These are phyloP conservation scores for Cryphonectria nitschkei DNA, from an alignment of 2,329 filamentous ascomycete species.

Conservation along the genomic window DNA sequence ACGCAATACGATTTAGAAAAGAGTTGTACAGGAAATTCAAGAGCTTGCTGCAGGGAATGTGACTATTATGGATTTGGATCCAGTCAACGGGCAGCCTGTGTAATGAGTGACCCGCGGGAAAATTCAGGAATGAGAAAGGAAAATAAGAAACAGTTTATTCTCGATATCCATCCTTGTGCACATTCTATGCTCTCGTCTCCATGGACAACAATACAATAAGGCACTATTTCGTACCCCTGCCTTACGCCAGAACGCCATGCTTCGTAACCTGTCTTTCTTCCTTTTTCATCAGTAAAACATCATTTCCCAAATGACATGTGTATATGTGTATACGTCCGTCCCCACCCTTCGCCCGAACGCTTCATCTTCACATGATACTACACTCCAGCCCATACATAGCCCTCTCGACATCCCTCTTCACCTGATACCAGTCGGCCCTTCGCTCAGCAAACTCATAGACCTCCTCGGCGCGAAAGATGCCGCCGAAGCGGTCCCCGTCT, in stretches of 20 bases:
- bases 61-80: too few relatives aligned
- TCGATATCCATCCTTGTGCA: too few relatives aligned
- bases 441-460: conserved; percentile 97
- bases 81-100: too few relatives aligned
- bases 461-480: conserved; percentile 93
- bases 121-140: too few relatives aligned
- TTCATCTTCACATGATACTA: conserved; percentile 69
- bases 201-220: neutral
- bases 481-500: conserved; percentile 85
- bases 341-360: too few relatives aligned
- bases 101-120: too few relatives aligned
- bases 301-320: neutral
- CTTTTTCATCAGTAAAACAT: neutral
- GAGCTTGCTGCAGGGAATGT: neutral
- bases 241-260: neutral
- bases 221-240: neutral
- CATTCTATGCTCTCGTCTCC: too few relatives aligned
- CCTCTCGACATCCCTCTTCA: conserved; percentile 86
- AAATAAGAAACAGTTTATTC: too few relatives aligned
- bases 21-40: neutral
- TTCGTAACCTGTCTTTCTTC: neutral
- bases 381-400: conserved; percentile 98
- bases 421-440: conserved; percentile 91
- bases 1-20: neutral
- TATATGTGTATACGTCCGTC: neutral